Evolutionary conservation across 2,329 filamentous ascomycete genomes (phyloP), one percentile per base, ranked within the genome.

Genomic region (Hypocrella siamensis): DNA sequence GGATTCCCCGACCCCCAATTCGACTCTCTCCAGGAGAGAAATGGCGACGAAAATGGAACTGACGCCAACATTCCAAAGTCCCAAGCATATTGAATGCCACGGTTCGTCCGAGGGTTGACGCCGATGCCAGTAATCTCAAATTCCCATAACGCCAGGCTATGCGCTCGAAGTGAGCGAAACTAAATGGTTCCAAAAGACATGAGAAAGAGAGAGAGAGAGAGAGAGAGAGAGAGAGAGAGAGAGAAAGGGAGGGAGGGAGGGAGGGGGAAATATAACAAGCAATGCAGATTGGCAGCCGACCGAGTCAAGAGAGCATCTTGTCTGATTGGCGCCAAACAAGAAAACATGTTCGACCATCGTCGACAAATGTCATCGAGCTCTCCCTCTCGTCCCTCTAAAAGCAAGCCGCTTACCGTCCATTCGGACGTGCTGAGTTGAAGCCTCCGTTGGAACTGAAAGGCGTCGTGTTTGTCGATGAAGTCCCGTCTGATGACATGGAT

Each of bases 401-500:
- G 38, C 57, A 51, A 32, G 51, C 53, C 37, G 51, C 47, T 43
- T 52, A 55, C 34, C 51, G 44, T 22, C 56, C 55, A 25, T 60
- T 57, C 17, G 54, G 40, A 14, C 49, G 50, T 19, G 46, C 38
- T 5, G 49, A 42, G 14, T 48, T 50, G 14, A 53, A 40, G 27
- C 47, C 46, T 12, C 45, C 52, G 36, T 50, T 49, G 9, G 49
- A 28, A 28, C 50, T 52, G 9, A 54, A 44, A 16, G 47, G 38
- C 8, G 44, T n/a, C n/a, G n/a, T 46, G 14, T 52, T 46, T 10
- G 49, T 33, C 17, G 51, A 47, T 33, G 49, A 48, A 32, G 45
- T 46, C 32, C 56, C 56, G 30, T 59, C 55, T 5, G 56, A 58
- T 7, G 55, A 56, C 40, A 58, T 51, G 26, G 56, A 59, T 16